Percentiles rank a stretch among this genome's conserved stretches.
These are phyloP conservation scores for Vanderwaltozyma tropicalis DNA, from an alignment of 805 yeast species.

Conservation along the genomic window DNA sequence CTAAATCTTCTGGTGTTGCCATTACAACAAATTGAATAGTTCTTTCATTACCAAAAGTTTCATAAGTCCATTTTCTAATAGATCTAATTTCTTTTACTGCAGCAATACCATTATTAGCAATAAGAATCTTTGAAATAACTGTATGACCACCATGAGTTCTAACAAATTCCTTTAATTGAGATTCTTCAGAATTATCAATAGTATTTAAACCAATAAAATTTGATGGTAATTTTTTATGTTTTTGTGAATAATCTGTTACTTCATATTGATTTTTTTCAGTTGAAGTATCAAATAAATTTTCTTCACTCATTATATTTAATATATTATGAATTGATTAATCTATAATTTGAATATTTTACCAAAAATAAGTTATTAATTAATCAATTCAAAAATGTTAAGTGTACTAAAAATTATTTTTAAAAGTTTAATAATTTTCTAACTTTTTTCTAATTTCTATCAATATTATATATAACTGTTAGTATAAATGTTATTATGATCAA, in stretches of 20 bases:
- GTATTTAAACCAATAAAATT: conserved; percentile 81
- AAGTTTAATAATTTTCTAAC: too few relatives aligned
- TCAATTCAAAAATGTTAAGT: too few relatives aligned
- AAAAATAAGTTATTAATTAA: too few relatives aligned
- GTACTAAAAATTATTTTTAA: too few relatives aligned
- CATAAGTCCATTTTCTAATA: conserved; percentile 97
- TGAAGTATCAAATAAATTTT: conserved; percentile 31
- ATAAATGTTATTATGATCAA: too few relatives aligned
- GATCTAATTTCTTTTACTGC: conserved; percentile 98
- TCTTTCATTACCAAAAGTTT: conserved; percentile 93
- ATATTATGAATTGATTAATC: too few relatives aligned
- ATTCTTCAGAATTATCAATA: conserved; percentile 65
- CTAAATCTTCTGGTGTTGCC: conserved; percentile 99
- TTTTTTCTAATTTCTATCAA: too few relatives aligned
- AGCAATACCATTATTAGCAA: conserved; percentile 98
- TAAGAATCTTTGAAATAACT: conserved; percentile 75
- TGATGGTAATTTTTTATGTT: conserved; percentile 41
- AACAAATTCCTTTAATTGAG: conserved; percentile 74
- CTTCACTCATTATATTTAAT: conserved; percentile 30
- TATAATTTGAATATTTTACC: too few relatives aligned
- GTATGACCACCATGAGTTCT: conserved; percentile 86
- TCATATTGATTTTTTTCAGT: conserved; percentile 21
- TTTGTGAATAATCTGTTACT: conserved; percentile 26
- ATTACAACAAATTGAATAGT: conserved; percentile 90
- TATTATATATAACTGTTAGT: too few relatives aligned